Percentiles rank a stretch among this genome's conserved stretches.
Conservation (phyloP, 2,329 filamentous ascomycete genomes). For the Colletotrichum gloeosporioides region DNA sequence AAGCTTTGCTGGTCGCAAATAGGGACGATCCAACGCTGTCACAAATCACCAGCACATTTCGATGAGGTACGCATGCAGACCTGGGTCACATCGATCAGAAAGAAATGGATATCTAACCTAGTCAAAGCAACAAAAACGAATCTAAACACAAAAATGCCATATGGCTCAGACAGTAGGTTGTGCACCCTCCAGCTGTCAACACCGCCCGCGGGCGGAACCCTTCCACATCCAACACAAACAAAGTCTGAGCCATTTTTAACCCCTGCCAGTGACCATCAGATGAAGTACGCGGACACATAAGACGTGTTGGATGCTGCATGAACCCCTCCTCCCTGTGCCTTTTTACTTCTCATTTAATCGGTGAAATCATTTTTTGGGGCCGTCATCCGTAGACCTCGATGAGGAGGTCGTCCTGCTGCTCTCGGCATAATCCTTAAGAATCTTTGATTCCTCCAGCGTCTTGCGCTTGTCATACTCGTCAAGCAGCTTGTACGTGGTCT, state of each 20-base stretch:
- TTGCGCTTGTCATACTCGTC: conserved; percentile 24
- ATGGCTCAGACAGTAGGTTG: background rate
- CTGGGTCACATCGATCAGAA: background rate
- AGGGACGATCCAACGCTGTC: background rate
- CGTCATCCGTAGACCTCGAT: conserved; percentile 12
- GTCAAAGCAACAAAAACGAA: background rate
- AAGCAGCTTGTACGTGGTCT: conserved; percentile 25
- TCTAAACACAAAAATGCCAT: background rate
- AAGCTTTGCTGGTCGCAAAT: rapidly evolving
- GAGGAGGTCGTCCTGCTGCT: conserved; percentile 22
- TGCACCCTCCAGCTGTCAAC: background rate
- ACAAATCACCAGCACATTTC: background rate
- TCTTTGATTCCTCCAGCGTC: conserved; percentile 22
- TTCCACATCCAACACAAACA: background rate
- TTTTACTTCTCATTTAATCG: background rate
- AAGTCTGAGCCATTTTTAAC: background rate
- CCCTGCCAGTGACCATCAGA: background rate
- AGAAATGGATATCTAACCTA: background rate
- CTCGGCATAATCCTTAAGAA: conserved; percentile 15
- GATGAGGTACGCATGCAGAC: background rate
- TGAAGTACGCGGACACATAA: background rate
- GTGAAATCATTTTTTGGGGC: background rate
- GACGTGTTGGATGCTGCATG: background rate
- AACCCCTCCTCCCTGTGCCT: background rate
- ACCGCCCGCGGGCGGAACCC: background rate